Percentiles rank a stretch among this genome's conserved stretches.
These are phyloP conservation scores for Hyphopichia homilentoma DNA, from an alignment of 805 yeast genomes.

Conservation along the genomic window DNA sequence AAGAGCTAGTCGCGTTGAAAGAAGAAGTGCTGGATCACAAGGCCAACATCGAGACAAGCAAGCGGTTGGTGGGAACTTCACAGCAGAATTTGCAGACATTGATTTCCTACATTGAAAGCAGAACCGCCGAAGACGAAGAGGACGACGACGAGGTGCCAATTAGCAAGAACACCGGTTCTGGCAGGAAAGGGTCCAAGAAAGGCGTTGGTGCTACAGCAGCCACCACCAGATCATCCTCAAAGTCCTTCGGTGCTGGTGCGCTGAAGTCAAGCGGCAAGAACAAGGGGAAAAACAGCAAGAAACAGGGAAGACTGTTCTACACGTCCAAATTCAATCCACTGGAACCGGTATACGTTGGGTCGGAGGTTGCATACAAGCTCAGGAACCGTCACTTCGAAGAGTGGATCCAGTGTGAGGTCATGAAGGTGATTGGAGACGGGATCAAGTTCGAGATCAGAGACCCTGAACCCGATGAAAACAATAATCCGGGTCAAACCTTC, in stretches of 20 bases:
- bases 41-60: constrained; percentile 53
- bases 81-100: constrained; percentile 46
- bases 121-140: constrained; percentile 3
- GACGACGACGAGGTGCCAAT: constrained; percentile 1
- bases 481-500: constrained; percentile 82
- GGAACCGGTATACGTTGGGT: constrained; percentile 57
- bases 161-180: constrained; percentile 6
- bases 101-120: constrained; percentile 27
- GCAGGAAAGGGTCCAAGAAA: constrained; percentile 10
- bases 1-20: constrained; percentile 37
- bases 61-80: constrained; percentile 34
- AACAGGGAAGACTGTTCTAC: constrained; percentile 43
- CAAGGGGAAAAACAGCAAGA: constrained; percentile 15
- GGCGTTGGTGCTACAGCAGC: constrained; percentile 1
- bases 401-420: constrained; percentile 95
- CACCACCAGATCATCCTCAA: constrained; percentile 1
- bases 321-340: constrained; percentile 58
- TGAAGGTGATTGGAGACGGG: constrained; percentile 72
- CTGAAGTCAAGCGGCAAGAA: constrained; percentile 8
- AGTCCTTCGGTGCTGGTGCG: constrained; percentile 8
- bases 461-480: constrained; percentile 95
- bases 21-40: constrained; percentile 48
- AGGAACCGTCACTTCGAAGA: constrained; percentile 73
- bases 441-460: constrained; percentile 84
- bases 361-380: constrained; percentile 86